Percentiles rank a stretch among this genome's conserved stretches.
These are phyloP conservation scores for Neoarthrinium moseri DNA, from an alignment of 2,329 filamentous ascomycete species.

Conservation along the genomic window DNA sequence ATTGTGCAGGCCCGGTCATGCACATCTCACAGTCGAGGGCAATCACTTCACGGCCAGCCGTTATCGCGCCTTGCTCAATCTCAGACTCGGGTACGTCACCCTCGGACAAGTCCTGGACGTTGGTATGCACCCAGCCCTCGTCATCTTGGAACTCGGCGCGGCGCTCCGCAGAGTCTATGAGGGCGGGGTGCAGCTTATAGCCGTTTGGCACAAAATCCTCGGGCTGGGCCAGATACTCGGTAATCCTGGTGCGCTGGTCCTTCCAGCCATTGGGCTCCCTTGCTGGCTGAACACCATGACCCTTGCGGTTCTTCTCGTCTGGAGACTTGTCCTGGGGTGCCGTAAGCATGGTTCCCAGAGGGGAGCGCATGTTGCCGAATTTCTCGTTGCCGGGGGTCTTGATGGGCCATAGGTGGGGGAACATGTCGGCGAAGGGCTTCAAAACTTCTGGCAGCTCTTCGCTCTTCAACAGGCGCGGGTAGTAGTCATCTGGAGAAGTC, in stretches of 20 bases:
- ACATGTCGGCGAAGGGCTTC: slow-evolving; percentile 75
- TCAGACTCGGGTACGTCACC: slow-evolving; percentile 67
- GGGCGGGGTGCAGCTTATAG: slow-evolving; percentile 79
- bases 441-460: slow-evolving; percentile 53
- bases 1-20: slow-evolving; percentile 75
- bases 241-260: slow-evolving; percentile 78
- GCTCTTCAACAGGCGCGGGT: slow-evolving; percentile 51
- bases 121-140: slow-evolving; percentile 81
- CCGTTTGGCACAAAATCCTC: slow-evolving; percentile 81
- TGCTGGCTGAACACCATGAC: slow-evolving; percentile 53
- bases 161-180: slow-evolving; percentile 59
- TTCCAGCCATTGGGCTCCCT: slow-evolving; percentile 66
- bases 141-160: slow-evolving; percentile 51
- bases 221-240: slow-evolving; percentile 69
- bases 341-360: slow-evolving; percentile 79
- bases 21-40: slow-evolving; percentile 98
- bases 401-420: slow-evolving; percentile 85
- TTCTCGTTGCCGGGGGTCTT: slow-evolving; percentile 84
- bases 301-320: slow-evolving; percentile 61
- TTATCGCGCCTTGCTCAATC: slow-evolving; percentile 78
- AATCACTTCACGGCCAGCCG: slow-evolving; percentile 74
- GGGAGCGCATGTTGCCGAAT: slow-evolving; percentile 79
- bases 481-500: slow-evolving; percentile 59
- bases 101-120: slow-evolving; percentile 64
- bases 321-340: slow-evolving; percentile 68